Evolutionary conservation across 257 asterid genomes (phyloP).

Genomic region (Asclepias syriaca): DNA sequence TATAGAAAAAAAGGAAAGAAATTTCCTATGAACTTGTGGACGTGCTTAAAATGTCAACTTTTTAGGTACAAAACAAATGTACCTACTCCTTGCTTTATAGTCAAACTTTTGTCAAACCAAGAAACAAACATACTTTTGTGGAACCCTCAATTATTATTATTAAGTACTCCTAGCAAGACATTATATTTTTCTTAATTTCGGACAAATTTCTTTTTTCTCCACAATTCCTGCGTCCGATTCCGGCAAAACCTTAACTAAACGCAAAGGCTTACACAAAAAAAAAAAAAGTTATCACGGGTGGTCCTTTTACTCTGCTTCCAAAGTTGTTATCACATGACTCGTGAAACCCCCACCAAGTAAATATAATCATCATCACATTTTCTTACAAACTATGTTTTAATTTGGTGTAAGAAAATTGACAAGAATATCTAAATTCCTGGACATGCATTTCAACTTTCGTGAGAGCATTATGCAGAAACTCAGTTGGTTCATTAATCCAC

Average conservation of each 20-base stretch:
- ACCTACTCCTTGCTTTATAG: neutral
- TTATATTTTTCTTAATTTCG: too few relatives aligned
- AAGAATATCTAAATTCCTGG: too few relatives aligned
- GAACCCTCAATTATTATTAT: neutral
- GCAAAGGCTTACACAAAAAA: neutral
- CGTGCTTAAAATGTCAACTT: neutral
- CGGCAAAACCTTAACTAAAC: neutral
- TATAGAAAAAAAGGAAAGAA: too few relatives aligned
- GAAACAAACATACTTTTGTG: neutral
- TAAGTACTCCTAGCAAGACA: too few relatives aligned
- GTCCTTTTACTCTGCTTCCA: neutral
- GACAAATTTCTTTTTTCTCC: too few relatives aligned
- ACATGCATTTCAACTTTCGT: too few relatives aligned
- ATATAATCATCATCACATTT: too few relatives aligned
- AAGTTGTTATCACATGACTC: neutral
- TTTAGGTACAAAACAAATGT: neutral
- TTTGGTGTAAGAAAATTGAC: too few relatives aligned
- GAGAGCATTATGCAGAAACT: too few relatives aligned
- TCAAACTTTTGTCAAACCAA: neutral
- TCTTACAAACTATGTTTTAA: too few relatives aligned
- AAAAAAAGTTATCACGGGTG: neutral
- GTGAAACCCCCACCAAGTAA: neutral
- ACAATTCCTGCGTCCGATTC: too few relatives aligned
- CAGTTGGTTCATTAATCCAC: too few relatives aligned
- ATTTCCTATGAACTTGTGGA: neutral